phyloP scores from a whole-genome alignment of 2,329 filamentous ascomycete genomes.

The Paraphoma chrysanthemicola region DNA sequence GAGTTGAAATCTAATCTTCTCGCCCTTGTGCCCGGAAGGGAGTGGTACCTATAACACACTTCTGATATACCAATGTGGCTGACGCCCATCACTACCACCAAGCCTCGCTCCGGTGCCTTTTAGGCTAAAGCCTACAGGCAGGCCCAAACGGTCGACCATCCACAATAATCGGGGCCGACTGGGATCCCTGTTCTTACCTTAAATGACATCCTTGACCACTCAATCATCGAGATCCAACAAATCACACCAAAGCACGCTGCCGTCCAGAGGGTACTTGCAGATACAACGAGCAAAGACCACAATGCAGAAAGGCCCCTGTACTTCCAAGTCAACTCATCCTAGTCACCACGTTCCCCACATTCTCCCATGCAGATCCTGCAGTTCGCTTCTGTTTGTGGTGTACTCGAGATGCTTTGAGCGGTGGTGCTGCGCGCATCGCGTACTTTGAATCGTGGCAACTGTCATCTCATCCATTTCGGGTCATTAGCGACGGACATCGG shows the following conservation, averaged over 20 bases:
- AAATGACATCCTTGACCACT: constrained; percentile 17
- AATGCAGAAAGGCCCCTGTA: constrained; percentile 24
- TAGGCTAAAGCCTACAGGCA: constrained; percentile 32
- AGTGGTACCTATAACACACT: constrained; percentile 24
- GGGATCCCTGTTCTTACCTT: constrained; percentile 20
- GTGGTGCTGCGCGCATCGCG: constrained; percentile 23
- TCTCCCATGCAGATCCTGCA: constrained; percentile 37
- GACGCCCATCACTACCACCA: constrained; percentile 23
- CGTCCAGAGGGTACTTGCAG: constrained; percentile 29
- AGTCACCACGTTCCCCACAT: constrained; percentile 39
- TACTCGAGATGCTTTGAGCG: constrained; percentile 17
- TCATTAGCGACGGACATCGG: constrained; percentile 21
- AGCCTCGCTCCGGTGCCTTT: constrained; percentile 25
- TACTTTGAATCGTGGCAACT: constrained; percentile 24
- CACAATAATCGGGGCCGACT: constrained; percentile 10
- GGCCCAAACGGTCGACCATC: constrained; percentile 28
- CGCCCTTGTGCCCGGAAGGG: constrained; percentile 7
- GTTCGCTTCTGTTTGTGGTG: constrained; percentile 27
- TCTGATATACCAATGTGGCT: constrained; percentile 31
- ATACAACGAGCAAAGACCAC: constrained; percentile 26
- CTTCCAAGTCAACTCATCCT: constrained; percentile 17
- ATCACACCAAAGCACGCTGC: constrained; percentile 21
- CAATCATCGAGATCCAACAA: constrained; percentile 24
- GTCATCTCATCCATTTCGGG: constrained; percentile 19
- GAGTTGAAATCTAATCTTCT: constrained; percentile 24